Percentiles rank a stretch among this genome's conserved stretches.
Conservation (phyloP, 225 moss, liverwort and hornwort species). For the Polytrichum commune region DNA sequence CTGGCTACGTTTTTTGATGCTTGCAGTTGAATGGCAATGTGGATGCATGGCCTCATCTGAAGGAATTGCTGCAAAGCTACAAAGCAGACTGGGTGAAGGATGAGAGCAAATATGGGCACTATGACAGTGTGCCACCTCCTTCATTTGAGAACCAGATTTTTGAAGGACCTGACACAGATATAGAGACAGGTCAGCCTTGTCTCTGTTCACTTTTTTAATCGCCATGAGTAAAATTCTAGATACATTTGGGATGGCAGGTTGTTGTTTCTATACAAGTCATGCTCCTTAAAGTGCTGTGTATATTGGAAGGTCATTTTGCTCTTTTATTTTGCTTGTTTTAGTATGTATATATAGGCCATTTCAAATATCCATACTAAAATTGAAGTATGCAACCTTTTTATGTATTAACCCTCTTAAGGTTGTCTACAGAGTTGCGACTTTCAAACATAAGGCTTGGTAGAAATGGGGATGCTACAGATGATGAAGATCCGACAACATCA, state of each 20-base stretch:
- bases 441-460: slow-evolving; percentile 66
- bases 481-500: slow-evolving; percentile 75
- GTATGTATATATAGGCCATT: too few species aligned
- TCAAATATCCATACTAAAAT: too few species aligned
- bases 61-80: slow-evolving; percentile 86
- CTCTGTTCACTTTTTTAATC: not conserved
- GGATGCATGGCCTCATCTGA: slow-evolving; percentile 93
- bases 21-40: slow-evolving; percentile 79
- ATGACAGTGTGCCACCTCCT: slow-evolving; percentile 61
- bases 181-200: slow-evolving; percentile 65
- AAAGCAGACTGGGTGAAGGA: slow-evolving; percentile 92
- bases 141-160: slow-evolving; percentile 80
- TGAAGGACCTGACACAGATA: slow-evolving; percentile 95
- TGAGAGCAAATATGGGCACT: slow-evolving; percentile 90
- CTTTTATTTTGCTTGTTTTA: too few species aligned
- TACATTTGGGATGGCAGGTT: too few species aligned
- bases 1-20: not conserved
- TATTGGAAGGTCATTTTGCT: too few species aligned
- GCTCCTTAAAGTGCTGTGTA: too few species aligned
- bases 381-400: too few species aligned
- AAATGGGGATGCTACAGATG: slow-evolving; percentile 68
- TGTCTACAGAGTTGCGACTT: slow-evolving; percentile 64
- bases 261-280: too few species aligned
- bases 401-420: too few species aligned
- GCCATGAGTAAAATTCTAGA: too few species aligned